A percentile compares a stretch with the other conserved stretches of the same genome.
Evolutionary conservation across 192 early-diverging fungal species (phyloP).

Genomic region (Podochytrium sp.): DNA sequence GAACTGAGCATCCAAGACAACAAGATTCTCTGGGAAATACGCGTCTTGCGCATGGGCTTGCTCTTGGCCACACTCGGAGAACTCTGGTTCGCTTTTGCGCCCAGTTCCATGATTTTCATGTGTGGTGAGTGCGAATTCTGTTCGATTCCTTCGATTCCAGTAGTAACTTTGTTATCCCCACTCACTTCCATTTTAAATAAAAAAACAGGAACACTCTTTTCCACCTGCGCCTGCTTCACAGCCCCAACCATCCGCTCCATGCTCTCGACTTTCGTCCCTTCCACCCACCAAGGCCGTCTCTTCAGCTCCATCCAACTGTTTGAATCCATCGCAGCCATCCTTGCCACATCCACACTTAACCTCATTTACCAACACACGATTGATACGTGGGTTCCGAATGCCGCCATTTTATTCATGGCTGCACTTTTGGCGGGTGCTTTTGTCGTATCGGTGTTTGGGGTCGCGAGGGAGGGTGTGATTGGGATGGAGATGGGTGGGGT

Average conservation of each 20-base stretch:
- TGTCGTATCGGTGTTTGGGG: background rate
- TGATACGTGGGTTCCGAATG: background rate
- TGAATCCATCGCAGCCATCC: background rate
- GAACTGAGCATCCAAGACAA: too few relatives aligned
- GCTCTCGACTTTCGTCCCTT: constrained; percentile 1
- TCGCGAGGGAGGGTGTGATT: background rate
- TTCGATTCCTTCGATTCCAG: too few relatives aligned
- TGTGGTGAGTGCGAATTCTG: background rate
- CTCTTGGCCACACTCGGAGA: constrained; percentile 6
- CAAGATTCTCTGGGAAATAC: constrained; percentile 19
- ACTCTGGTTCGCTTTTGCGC: background rate
- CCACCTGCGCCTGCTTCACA: constrained; percentile 1
- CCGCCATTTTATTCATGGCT: constrained; percentile 13
- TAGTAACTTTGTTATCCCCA: too few relatives aligned
- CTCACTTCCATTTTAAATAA: too few relatives aligned
- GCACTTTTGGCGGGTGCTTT: background rate
- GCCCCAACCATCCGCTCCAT: constrained; percentile 13
- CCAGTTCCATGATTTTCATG: background rate
- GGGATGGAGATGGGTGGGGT: background rate
- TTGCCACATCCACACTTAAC: background rate
- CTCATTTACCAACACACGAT: constrained; percentile 9
- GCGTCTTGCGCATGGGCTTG: background rate
- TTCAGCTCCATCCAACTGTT: constrained; percentile 17
- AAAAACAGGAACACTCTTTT: background rate
- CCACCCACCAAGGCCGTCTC: constrained; percentile 18